Evolutionary conservation across 2,329 filamentous ascomycete genomes (phyloP), one percentile per base, ranked within the genome.

Genomic region (Sordariomycetes sp.): DNA sequence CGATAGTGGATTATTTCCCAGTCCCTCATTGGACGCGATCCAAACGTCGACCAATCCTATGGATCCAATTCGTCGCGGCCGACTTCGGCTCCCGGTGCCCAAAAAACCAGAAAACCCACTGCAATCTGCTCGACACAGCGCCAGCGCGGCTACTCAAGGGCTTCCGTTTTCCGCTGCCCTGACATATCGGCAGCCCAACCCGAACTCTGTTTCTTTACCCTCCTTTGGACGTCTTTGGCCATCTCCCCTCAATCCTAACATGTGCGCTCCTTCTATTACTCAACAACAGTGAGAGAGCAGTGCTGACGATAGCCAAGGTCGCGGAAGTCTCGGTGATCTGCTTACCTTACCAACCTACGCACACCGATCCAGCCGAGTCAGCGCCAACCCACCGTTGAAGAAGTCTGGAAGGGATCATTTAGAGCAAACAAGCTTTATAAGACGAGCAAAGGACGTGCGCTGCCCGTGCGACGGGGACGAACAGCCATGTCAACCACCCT

Each of bases 401-500:
- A n/a, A n/a, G n/a, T n/a, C n/a, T n/a, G n/a, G n/a, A n/a, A n/a
- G n/a, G n/a, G n/a, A 24, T 8, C 8, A 24, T n/a, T 24, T 8
- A 24, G 21, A 24, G n/a, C 21, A 8, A n/a, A 24, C 21, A 24
- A 24, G n/a, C 8, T n/a, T 24, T 24, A 27, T 14, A 27, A 15
- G 12, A 15, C 7, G 25, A 27, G n/a, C n/a, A n/a, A n/a, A n/a
- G n/a, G 25, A 14, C 12, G 25, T 14, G 25, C n/a, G 6, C 7
- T n/a, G n/a, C 25, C 25, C 25, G 25, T n/a, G 7, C 25, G 6
- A 27, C 25, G 25, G 25, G 25, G 19, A 18, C 14, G 12, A n/a
- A 36, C 30, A 35, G 42, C 33, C 27, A 75, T 75, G 72, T 61
- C 72, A 30, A 75, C 71, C 40, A 77, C 59, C 32, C 38, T 55